Base-by-base conservation (phyloP, 2,329 filamentous ascomycete genomes). In the Corinectria fuckeliana region DNA sequence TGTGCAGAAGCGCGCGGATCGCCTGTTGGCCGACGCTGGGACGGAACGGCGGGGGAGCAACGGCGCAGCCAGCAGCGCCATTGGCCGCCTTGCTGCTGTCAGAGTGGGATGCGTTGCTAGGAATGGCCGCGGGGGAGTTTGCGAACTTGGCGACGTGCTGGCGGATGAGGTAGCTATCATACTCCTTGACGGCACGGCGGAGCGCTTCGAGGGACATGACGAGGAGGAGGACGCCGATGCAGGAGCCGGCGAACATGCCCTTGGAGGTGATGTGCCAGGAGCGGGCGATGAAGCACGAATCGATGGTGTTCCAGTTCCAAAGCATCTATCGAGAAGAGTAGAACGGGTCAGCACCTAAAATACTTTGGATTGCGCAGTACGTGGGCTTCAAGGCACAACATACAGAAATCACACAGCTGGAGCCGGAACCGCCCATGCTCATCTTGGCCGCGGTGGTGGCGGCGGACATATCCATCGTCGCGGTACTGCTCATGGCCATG, bases 181-280 rank as follows among this genome's bases (percentile, higher is more conserved):
- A 94, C 73, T 93, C 90, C 67, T 90, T 88, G 64, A 85, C 82
- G 21, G 83, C 68, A 26, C 91, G 88, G 49, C 92, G 89, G 20
- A 95, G 82, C 57, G 88, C 78, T 71, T 95, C 91, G 66, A 95
- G 88, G 5, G 77, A 70, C 51, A 94, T 82, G 66, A 91, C 89
- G 52, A 96, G 86, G n/a, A 89, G 78, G 61, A 92, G 80, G 32
- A 92, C 87, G 60, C 90, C 91, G 70, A 96, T 88, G 77, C 91
- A 95, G 51, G 88, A 90, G 20, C 89, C 91, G 47, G 89, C 91
- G 72, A 96, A 94, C 83, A 89, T 89, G 73, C 84, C 88, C 3
- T 75, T 77, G 21, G 88, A 89, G 14, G 79, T 88, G 73, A 94
- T 84, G 70, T 87, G 87, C 91, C 91, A 95, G 20, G 82, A 80